Evolutionary conservation across 257 asterid genomes (phyloP).

Genomic region (Nicotiana undulata): DNA sequence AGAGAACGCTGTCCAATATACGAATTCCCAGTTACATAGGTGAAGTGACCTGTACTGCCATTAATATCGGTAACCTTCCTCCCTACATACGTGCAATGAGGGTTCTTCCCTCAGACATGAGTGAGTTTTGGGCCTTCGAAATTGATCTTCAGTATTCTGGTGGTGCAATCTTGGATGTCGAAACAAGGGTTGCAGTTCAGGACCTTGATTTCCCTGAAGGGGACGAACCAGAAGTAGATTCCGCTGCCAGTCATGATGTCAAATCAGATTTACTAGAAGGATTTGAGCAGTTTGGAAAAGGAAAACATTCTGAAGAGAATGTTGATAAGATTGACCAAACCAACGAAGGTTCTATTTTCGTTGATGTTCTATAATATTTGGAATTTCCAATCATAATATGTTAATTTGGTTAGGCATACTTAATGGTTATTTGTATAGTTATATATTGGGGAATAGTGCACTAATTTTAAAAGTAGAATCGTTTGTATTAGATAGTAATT

Average conservation of each 20-base stretch:
- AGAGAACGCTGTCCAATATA: conserved; percentile 73
- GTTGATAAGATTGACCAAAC: conserved; percentile 28
- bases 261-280: conserved; percentile 71
- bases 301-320: conserved; percentile 49
- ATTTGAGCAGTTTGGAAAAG: conserved; percentile 46
- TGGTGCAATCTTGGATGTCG: conserved; percentile 60
- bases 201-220: conserved; percentile 59
- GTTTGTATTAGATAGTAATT: background rate
- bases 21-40: conserved; percentile 81
- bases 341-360: conserved; percentile 32
- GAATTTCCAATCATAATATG: background rate
- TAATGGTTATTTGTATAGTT: background rate
- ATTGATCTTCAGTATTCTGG: conserved; percentile 79
- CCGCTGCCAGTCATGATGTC: conserved; percentile 47
- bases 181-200: conserved; percentile 80
- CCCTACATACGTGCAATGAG: conserved; percentile 85
- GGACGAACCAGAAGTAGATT: conserved; percentile 30
- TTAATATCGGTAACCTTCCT: conserved; percentile 80
- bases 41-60: conserved; percentile 67
- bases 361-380: background rate
- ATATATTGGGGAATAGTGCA: conserved; percentile 5
- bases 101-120: conserved; percentile 79
- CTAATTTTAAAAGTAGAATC: conserved; percentile 1
- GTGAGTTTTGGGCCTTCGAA: conserved; percentile 83
- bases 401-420: background rate